phyloP scores from a whole-genome alignment of 345 rosid species.

The Boechera retrofracta region DNA sequence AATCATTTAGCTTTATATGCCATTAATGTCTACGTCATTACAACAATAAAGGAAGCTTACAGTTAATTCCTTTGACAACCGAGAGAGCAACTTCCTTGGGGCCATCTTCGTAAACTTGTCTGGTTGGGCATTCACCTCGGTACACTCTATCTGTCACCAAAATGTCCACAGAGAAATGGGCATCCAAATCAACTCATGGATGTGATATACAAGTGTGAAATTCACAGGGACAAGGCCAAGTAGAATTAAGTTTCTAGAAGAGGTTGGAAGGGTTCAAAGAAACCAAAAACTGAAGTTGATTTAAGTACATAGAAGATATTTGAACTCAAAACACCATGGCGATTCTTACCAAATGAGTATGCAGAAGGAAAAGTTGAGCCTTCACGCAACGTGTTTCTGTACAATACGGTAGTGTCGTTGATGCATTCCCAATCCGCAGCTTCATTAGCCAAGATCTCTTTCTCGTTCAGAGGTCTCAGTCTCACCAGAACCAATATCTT shows the following conservation, averaged over 20 bases:
- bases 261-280: neutral
- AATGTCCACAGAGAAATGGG: constrained; percentile 19
- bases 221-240: constrained; percentile 1
- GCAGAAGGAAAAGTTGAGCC: constrained; percentile 93
- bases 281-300: constrained; percentile 9
- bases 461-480: constrained; percentile 91
- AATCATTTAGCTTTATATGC: constrained; percentile 8
- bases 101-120: constrained; percentile 82
- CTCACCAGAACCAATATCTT: constrained; percentile 92
- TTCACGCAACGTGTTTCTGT: constrained; percentile 92
- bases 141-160: constrained; percentile 79
- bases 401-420: constrained; percentile 77
- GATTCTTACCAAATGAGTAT: constrained; percentile 80
- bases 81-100: constrained; percentile 87
- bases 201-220: neutral
- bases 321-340: neutral
- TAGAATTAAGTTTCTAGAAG: neutral
- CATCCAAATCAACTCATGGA: constrained; percentile 29
- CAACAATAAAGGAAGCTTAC: constrained; percentile 55
- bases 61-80: constrained; percentile 86
- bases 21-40: neutral
- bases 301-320: constrained; percentile 1
- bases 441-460: constrained; percentile 75
- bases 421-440: constrained; percentile 98
- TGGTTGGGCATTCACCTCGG: constrained; percentile 82